Conservation (phyloP, 805 yeast species). For the Tetrapisispora arboricola region DNA sequence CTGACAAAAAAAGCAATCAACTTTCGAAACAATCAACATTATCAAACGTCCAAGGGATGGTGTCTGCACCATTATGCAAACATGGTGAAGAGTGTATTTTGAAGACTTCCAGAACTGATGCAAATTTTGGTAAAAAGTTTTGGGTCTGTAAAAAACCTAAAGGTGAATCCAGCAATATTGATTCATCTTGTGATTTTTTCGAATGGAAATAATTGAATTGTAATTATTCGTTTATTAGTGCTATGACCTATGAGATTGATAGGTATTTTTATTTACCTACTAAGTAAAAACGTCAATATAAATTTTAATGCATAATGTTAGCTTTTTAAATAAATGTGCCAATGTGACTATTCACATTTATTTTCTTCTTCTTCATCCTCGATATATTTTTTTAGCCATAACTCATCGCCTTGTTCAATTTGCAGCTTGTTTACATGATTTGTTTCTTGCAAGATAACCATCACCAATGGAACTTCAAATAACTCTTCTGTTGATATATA, state of each 20-base stretch:
- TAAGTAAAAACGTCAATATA: too few species aligned
- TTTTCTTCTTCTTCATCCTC: constrained; percentile 14
- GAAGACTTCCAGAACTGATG: constrained; percentile 35
- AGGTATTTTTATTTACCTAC: too few species aligned
- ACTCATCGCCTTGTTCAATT: constrained; percentile 17
- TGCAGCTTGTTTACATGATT: constrained; percentile 17
- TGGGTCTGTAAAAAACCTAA: constrained; percentile 41
- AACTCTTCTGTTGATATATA: constrained; percentile 26
- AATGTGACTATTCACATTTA: not conserved
- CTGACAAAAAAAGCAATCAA: not conserved
- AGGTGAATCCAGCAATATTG: constrained; percentile 22
- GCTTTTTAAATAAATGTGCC: too few species aligned
- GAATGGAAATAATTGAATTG: constrained; percentile 34
- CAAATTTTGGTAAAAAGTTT: constrained; percentile 41
- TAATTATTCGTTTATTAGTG: too few species aligned
- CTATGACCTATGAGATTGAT: too few species aligned
- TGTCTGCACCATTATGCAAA: constrained; percentile 35
- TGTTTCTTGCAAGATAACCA: constrained; percentile 16
- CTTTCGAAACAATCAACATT: not conserved
- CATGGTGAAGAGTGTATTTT: constrained; percentile 39
- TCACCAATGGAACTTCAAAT: constrained; percentile 19
- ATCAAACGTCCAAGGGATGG: not conserved
- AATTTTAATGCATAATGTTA: too few species aligned
- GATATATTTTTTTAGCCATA: constrained; percentile 19
- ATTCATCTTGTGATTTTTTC: constrained; percentile 42